A percentile compares a stretch with the other conserved stretches of the same genome.
Evolutionary conservation across 805 yeast genomes (phyloP).

Genomic region (Starmerella vaccinii): DNA sequence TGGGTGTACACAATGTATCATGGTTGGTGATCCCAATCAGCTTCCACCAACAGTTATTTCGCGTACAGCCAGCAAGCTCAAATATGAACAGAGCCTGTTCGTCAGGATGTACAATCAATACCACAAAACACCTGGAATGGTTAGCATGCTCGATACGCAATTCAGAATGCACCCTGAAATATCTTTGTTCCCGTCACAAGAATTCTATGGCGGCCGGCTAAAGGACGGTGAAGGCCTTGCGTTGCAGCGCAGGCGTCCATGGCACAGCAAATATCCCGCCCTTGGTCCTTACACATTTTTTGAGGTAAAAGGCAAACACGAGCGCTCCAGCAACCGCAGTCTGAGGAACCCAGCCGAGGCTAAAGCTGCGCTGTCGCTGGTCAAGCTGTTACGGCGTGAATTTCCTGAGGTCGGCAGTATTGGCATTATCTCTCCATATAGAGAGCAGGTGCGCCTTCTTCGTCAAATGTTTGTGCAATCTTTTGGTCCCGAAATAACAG

Average conservation of each 20-base stretch:
- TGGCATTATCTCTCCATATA: slow-evolving; percentile 91
- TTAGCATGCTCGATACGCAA: slow-evolving; percentile 74
- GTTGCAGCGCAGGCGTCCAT: slow-evolving; percentile 47
- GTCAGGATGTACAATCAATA: slow-evolving; percentile 78
- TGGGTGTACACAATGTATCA: slow-evolving; percentile 79
- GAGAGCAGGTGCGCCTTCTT: slow-evolving; percentile 64
- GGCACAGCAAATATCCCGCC: slow-evolving; percentile 49
- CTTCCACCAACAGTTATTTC: slow-evolving; percentile 94
- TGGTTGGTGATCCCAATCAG: slow-evolving; percentile 99
- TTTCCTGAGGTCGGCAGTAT: slow-evolving; percentile 48
- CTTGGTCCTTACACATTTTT: slow-evolving; percentile 74
- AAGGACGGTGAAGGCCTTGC: slow-evolving; percentile 73
- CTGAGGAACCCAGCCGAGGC: slow-evolving; percentile 68
- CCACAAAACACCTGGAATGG: slow-evolving; percentile 36
- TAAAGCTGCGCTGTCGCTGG: slow-evolving; percentile 56
- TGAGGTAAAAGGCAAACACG: slow-evolving; percentile 56
- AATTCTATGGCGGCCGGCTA: slow-evolving; percentile 65
- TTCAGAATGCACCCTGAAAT: slow-evolving; percentile 97
- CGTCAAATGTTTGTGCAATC: slow-evolving; percentile 45
- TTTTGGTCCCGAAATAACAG: slow-evolving; percentile 54
- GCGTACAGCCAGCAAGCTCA: slow-evolving; percentile 65
- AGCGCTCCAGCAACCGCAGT: slow-evolving; percentile 40
- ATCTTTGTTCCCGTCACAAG: slow-evolving; percentile 72
- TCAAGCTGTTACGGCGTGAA: slow-evolving; percentile 41
- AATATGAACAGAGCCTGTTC: slow-evolving; percentile 84